Base-by-base conservation (phyloP, 495 filamentous ascomycete genomes). In the Saxophila tyrrhenica region DNA sequence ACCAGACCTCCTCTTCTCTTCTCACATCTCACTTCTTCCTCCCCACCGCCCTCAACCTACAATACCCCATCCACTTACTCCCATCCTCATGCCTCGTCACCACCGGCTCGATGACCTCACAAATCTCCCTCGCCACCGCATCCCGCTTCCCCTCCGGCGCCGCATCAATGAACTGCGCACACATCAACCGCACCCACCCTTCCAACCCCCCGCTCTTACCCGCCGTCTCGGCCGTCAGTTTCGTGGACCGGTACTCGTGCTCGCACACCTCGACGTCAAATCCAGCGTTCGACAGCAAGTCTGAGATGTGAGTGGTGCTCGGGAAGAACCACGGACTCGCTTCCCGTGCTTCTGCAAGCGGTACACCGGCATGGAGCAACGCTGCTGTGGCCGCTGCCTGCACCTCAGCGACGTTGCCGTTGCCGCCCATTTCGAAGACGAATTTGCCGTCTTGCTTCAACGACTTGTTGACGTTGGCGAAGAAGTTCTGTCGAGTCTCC, bases 291-390 rank as follows among this genome's bases (percentile, higher is more conserved):
- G 77, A 73, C 57, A 88, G 64, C 52, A 78, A 67, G 9, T 64
- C 54, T 21, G 52, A 63, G 73, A 74, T 78, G 74, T 75, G 78
- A 0, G 56, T 63, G 55, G 79, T 81, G 32, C 79, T 80, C 0
- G 85, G 81, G 62, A 89, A 89, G 59, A 83, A 86, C 86, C 86
- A 90, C 17, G 85, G 85, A 53, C 73, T 72, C 0, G 68, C 71
- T 54, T 68, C 77, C 42, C 68, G 55, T 0, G 75, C 79, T 29
- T 64, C 53, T 22, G 68, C 65, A 0, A 83, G 46, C 0, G 75
- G 66, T 0, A 85, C 59, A 0, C 83, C 75, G 1, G 77, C 70
- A 23, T 71, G 72, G 2, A 83, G 64, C 0, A 81, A 54, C 9
- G 73, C 74, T 0, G 67, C 64, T 0, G 82, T 65, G 1, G 87